phyloP scores from a whole-genome alignment of 1,139 yeast species.

The Hanseniaspora gamundiae region DNA sequence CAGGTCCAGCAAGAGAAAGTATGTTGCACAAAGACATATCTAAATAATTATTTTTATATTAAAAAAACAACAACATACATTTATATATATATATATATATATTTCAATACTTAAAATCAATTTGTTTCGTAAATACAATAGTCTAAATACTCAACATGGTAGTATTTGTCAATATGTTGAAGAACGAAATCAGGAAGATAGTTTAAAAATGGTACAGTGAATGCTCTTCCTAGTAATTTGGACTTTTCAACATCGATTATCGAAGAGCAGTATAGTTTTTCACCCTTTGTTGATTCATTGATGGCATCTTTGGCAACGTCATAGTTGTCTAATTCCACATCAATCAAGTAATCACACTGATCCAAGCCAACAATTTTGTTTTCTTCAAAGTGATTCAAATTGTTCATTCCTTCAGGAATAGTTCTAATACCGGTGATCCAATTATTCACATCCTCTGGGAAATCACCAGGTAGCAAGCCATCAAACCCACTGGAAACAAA shows the following conservation, averaged over 20 bases:
- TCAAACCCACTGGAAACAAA: constrained; percentile 71
- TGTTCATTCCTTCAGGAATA: constrained; percentile 59
- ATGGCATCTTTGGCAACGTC: constrained; percentile 2
- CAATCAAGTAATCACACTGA: constrained; percentile 49
- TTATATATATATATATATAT: not conserved
- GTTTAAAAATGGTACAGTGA: constrained; percentile 26
- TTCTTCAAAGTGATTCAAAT: constrained; percentile 46
- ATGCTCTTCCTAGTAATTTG: constrained; percentile 29
- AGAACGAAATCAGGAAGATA: constrained; percentile 4
- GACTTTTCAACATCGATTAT: constrained; percentile 29
- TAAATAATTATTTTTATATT: not conserved
- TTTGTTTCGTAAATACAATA: constrained; percentile 19
- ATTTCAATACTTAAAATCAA: no score
- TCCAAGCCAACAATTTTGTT: constrained; percentile 36
- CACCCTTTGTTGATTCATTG: constrained; percentile 10
- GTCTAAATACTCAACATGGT: constrained; percentile 15
- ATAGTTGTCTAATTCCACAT: constrained; percentile 26
- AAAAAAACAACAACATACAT: not conserved
- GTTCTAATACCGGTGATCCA: constrained; percentile 16
- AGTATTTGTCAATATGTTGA: constrained; percentile 8
- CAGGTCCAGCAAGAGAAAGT: constrained; percentile 92
- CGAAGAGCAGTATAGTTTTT: constrained; percentile 21
- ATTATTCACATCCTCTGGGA: constrained; percentile 25
- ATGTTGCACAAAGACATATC: constrained; percentile 37
- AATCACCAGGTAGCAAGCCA: constrained; percentile 85